A percentile compares a stretch with the other conserved stretches of the same genome.
These are phyloP conservation scores for Sporothrix sp. DNA, from an alignment of 2,329 filamentous ascomycete species.

Conservation along the genomic window DNA sequence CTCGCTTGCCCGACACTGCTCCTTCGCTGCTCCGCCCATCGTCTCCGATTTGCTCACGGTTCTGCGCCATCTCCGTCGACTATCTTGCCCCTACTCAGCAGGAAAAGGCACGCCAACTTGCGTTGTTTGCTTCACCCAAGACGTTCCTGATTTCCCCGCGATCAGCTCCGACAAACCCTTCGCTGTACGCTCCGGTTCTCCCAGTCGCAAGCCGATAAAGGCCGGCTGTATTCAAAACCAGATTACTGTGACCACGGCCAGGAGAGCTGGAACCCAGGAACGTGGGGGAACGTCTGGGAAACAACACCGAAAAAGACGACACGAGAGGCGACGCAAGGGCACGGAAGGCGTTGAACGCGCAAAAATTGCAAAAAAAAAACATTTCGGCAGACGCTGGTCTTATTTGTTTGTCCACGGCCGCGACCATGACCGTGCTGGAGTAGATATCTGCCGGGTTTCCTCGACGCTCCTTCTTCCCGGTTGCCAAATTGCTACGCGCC, in stretches of 20 bases:
- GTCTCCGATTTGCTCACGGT: constrained; percentile 3
- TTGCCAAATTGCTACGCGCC: not conserved
- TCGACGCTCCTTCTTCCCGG: not conserved
- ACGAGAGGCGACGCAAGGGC: not conserved
- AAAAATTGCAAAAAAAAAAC: too few species aligned
- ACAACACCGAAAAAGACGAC: not conserved
- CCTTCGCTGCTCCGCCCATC: not conserved
- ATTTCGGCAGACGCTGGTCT: too few species aligned
- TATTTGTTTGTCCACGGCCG: not conserved
- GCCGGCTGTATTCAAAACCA: too few species aligned
- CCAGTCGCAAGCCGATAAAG: not conserved
- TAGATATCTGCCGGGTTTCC: not conserved
- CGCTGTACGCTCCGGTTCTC: too few species aligned
- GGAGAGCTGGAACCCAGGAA: not conserved
- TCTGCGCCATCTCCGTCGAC: not conserved
- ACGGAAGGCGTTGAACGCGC: too few species aligned
- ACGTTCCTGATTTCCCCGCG: not conserved
- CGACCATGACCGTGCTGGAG: not conserved
- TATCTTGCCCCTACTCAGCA: not conserved
- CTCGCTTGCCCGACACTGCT: not conserved
- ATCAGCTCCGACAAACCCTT: not conserved
- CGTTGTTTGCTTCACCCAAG: not conserved
- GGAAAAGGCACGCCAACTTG: not conserved
- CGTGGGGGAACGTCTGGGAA: too few species aligned
- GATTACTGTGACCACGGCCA: too few species aligned